phyloP scores from a whole-genome alignment of 2,329 filamentous ascomycete species.

The Fusarium odoratissimum region DNA sequence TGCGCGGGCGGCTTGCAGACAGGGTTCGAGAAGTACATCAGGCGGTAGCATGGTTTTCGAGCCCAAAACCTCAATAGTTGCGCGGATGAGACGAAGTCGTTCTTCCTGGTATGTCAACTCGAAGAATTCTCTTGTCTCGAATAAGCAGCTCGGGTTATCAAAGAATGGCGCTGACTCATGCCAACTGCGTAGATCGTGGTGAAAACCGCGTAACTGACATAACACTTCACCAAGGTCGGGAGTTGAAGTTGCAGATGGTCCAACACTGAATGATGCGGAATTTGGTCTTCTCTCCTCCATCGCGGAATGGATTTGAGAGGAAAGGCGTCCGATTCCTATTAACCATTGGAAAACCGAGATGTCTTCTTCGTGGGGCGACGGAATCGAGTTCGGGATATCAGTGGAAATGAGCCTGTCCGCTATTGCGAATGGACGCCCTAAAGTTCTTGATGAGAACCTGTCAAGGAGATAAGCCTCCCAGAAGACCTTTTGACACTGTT shows the following conservation, averaged over 20 bases:
- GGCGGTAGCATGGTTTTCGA: background rate
- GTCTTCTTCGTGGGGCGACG: background rate
- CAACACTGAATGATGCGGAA: too few species aligned
- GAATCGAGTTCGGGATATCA: background rate
- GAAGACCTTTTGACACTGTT: background rate
- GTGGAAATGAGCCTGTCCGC: background rate
- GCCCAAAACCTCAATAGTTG: background rate
- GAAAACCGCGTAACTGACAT: background rate
- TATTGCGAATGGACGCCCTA: background rate
- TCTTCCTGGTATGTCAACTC: background rate
- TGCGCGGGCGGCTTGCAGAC: background rate
- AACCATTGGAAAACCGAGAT: background rate
- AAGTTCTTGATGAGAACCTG: background rate
- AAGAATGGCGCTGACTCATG: background rate
- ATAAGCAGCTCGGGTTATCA: background rate
- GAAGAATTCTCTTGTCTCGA: background rate
- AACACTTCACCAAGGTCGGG: background rate
- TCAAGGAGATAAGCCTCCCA: background rate
- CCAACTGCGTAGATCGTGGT: background rate
- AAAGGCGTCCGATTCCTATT: background rate
- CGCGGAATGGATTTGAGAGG: background rate
- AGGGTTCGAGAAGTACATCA: background rate
- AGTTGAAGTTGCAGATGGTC: too few species aligned
- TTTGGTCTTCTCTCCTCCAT: background rate
- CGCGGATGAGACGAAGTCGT: background rate